Evolutionary conservation across 2,329 filamentous ascomycete species (phyloP), one percentile per base, ranked within the genome.

Genomic region (Decorospora gaudefroyi): DNA sequence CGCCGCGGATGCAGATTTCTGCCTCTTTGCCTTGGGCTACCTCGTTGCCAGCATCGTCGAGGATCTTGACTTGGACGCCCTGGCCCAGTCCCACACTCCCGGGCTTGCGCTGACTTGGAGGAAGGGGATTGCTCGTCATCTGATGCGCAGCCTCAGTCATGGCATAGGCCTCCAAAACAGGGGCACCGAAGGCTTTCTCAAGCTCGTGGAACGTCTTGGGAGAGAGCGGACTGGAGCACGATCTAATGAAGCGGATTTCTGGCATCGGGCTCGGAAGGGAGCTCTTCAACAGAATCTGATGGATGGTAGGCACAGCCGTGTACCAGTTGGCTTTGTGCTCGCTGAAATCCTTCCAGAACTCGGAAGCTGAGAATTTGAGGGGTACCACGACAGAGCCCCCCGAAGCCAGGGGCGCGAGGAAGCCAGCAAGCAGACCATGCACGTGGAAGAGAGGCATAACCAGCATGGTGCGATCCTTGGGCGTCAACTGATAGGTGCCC

Each of bases 391-490:
- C 86, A 5, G 88, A 91, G 42, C 89, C 88, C 19, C 86, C 86
- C 2, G 86, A 86, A 55, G 79, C 77, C 8, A 95, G 77, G 1
- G 89, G 87, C 1, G 88, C 87, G 3, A 95, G 78, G 59, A 95
- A 87, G 13, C 83, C 89, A 49, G 89, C 90, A 10, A 95, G 78
- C 2, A 95, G 79, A n/a, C 90, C 90, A 65, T 93, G 89, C 34
- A 95, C 89, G 71, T 95, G 89, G 78, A 95, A 95, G 2, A 95
- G 79, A 12, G 89, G 89, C 89, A 95, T 95, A 48, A 95, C 88
- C 11, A 95, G 79, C 79, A 90, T 85, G 18, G 89, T 92, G 32
- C 89, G 83, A 69, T 95, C 89, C 38, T 78, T 67, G 4, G 82
- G 69, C 0, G 82, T 85, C 48, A 95, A 78, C 42, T 85, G 71